These are phyloP conservation scores for Hypseocharis bilobata DNA, from an alignment of 441 rosid species.

Conservation along the genomic window DNA sequence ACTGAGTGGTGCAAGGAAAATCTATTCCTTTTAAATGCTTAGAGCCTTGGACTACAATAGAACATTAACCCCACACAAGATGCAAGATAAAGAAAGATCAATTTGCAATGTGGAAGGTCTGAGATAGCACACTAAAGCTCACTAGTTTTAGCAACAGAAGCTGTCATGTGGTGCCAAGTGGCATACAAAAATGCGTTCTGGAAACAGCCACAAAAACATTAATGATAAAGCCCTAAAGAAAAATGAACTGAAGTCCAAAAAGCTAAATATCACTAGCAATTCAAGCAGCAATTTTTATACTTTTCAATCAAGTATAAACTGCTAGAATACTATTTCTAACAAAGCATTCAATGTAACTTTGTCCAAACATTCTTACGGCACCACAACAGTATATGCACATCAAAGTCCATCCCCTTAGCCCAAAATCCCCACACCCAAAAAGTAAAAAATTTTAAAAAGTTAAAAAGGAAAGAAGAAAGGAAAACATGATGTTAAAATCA, in stretches of 20 bases:
- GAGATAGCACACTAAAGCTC: no score
- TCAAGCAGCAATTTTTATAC: not conserved
- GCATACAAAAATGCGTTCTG: no score
- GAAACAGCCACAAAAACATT: no score
- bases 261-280: not conserved
- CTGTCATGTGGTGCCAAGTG: no score
- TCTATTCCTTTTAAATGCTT: not conserved
- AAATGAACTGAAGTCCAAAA: no score
- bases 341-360: not conserved
- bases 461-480: not conserved
- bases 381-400: not conserved
- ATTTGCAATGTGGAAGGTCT: no score
- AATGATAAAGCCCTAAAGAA: no score
- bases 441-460: not conserved
- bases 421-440: not conserved
- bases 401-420: not conserved
- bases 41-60: no score
- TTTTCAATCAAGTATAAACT: not conserved
- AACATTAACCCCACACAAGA: no score
- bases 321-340: not conserved
- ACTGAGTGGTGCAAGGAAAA: not conserved
- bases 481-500: constrained; percentile 3
- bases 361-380: not conserved
- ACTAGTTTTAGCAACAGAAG: no score
- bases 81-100: no score